A percentile compares a stretch with the other conserved stretches of the same genome.
These are phyloP conservation scores for Turnera subulata DNA, from an alignment of 345 rosid species.

Conservation along the genomic window DNA sequence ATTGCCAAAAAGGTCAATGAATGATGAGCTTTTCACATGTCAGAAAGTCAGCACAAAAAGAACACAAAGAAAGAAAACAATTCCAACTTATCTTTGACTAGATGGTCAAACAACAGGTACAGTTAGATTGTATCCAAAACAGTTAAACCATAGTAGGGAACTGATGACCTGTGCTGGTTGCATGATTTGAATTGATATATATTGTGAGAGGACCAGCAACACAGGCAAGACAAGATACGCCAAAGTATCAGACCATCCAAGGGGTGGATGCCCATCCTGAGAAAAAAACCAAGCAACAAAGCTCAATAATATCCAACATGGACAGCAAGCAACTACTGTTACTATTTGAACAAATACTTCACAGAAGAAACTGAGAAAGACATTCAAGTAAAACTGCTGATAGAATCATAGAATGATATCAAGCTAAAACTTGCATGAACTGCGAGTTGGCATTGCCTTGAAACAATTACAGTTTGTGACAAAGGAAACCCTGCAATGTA, in stretches of 20 bases:
- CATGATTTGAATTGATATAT: slow-evolving; percentile 79
- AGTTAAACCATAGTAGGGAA: background rate
- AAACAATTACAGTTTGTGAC: no score
- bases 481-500: slow-evolving; percentile 1
- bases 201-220: slow-evolving; percentile 68
- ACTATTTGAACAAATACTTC: no score
- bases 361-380: background rate
- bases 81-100: no score
- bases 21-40: no score
- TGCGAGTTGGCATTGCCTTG: no score
- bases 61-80: no score
- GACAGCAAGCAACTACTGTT: background rate
- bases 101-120: no score
- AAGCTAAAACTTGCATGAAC: background rate
- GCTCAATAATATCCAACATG: background rate
- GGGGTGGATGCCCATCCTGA: slow-evolving; percentile 98
- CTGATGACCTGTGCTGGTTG: slow-evolving; percentile 74
- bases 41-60: no score
- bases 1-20: no score
- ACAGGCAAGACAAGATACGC: slow-evolving; percentile 92
- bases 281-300: slow-evolving; percentile 9
- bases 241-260: slow-evolving; percentile 87
- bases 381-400: background rate
- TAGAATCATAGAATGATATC: background rate
- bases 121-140: no score